These are phyloP conservation scores for Cyberlindnera subsufficiens DNA, from an alignment of 805 yeast species.

Conservation along the genomic window DNA sequence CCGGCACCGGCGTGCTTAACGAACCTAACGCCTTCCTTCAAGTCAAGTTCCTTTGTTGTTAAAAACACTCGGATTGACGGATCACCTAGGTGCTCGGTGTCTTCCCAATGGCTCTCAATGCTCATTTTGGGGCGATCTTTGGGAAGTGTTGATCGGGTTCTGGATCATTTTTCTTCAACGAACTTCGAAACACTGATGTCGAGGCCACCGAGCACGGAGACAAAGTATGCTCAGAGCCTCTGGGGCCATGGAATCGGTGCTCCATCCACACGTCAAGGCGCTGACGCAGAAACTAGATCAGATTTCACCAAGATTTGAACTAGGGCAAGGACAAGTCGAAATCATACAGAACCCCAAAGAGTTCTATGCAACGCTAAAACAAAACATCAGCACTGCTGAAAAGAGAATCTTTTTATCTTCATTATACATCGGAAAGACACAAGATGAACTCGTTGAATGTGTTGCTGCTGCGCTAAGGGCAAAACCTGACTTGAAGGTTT, in stretches of 20 bases:
- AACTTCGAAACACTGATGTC: too few species aligned
- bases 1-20: conserved; percentile 41
- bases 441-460: conserved; percentile 65
- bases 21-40: conserved; percentile 26
- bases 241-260: conserved; percentile 4
- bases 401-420: conserved; percentile 74
- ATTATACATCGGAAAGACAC: conserved; percentile 78
- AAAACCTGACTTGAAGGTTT: conserved; percentile 61
- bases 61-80: conserved; percentile 18
- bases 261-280: conserved; percentile 39
- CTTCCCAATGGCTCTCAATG: conserved; percentile 7
- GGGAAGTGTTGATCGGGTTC: background rate
- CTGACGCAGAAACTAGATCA: conserved; percentile 51
- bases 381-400: conserved; percentile 57
- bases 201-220: too few species aligned
- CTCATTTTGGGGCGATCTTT: too few species aligned
- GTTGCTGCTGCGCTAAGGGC: conserved; percentile 51
- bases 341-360: conserved; percentile 60
- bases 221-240: conserved; percentile 1
- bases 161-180: background rate
- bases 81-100: background rate
- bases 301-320: conserved; percentile 61
- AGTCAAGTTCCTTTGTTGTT: conserved; percentile 18
- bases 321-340: conserved; percentile 50
- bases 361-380: conserved; percentile 64